phyloP scores from a whole-genome alignment of 1,284 basidiomycete species.

The Cystobasidium slooffiae region DNA sequence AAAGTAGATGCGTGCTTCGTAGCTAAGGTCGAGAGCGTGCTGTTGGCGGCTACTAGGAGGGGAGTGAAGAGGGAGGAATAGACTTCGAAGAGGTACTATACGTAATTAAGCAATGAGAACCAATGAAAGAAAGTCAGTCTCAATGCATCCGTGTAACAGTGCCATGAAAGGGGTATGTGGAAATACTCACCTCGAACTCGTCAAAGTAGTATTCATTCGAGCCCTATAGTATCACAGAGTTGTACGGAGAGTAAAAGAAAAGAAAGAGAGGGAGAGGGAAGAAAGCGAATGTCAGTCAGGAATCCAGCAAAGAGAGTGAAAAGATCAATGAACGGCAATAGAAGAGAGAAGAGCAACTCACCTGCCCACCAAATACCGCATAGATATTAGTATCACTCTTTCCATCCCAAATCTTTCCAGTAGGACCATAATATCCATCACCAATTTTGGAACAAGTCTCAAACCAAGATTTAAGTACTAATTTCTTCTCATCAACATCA shows the following conservation, averaged over 20 bases:
- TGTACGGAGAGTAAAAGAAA: too few relatives aligned
- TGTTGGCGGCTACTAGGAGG: slow-evolving; percentile 66
- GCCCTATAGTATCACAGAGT: slow-evolving; percentile 59
- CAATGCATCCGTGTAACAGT: background rate
- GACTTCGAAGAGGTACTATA: slow-evolving; percentile 81
- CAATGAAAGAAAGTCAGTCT: slow-evolving; percentile 2
- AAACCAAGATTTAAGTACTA: slow-evolving; percentile 22
- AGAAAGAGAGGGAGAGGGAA: too few relatives aligned
- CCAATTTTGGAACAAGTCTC: slow-evolving; percentile 25
- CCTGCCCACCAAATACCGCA: slow-evolving; percentile 94
- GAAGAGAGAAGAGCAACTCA: too few relatives aligned
- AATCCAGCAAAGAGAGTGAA: too few relatives aligned
- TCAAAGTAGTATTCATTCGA: slow-evolving; percentile 98
- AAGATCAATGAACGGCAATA: too few relatives aligned
- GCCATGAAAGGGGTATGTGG: background rate
- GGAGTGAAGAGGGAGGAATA: slow-evolving; percentile 82
- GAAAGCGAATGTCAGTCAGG: slow-evolving; percentile 38
- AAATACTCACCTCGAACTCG: slow-evolving; percentile 65
- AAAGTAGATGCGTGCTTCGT: slow-evolving; percentile 57
- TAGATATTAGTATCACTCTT: slow-evolving; percentile 68
- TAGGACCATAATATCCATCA: slow-evolving; percentile 24
- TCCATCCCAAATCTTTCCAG: slow-evolving; percentile 35
- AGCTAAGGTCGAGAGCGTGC: slow-evolving; percentile 62
- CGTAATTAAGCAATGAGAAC: background rate
- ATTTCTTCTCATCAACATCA: slow-evolving; percentile 35